Conservation (phyloP, 1,139 yeast species). For the Hemisphaericaspora xylofermentans region DNA sequence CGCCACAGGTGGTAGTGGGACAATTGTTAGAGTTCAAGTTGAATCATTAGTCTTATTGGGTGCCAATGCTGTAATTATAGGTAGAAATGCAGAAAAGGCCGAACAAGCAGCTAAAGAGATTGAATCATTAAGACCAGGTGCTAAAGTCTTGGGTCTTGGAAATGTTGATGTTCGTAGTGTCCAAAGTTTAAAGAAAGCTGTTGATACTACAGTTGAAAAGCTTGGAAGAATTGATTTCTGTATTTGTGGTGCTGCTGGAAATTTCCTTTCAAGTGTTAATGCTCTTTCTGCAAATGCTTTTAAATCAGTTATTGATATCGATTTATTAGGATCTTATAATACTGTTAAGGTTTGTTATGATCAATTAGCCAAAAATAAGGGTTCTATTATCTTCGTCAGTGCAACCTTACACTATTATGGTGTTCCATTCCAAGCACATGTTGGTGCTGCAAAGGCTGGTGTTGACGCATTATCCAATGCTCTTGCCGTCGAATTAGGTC, state of each 20-base stretch:
- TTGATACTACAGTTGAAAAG: constrained; percentile 56
- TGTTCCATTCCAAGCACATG: constrained; percentile 86
- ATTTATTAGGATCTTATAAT: constrained; percentile 82
- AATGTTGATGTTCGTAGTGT: constrained; percentile 78
- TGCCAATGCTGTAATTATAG: constrained; percentile 83
- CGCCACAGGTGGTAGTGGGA: constrained; percentile 96
- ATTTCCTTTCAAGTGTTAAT: constrained; percentile 78
- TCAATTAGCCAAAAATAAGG: constrained; percentile 66
- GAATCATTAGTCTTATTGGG: constrained; percentile 85
- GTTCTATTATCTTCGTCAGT: constrained; percentile 77
- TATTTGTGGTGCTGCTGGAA: constrained; percentile 97
- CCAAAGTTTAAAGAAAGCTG: constrained; percentile 59
- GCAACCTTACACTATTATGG: constrained; percentile 92
- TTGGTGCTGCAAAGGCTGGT: constrained; percentile 95
- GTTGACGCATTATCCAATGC: constrained; percentile 85
- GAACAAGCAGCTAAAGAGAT: constrained; percentile 68
- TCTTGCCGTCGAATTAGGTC: constrained; percentile 89
- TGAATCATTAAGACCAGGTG: constrained; percentile 53
- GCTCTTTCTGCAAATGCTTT: constrained; percentile 84
- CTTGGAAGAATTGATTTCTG: constrained; percentile 81
- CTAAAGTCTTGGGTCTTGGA: constrained; percentile 71
- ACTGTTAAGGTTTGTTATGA: constrained; percentile 81
- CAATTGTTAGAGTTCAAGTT: constrained; percentile 87
- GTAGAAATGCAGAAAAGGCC: constrained; percentile 72
- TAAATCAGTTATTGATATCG: constrained; percentile 83